Evolutionary conservation across 1,284 basidiomycete species (phyloP).

Genomic region (Hypsizygus ulmarius): DNA sequence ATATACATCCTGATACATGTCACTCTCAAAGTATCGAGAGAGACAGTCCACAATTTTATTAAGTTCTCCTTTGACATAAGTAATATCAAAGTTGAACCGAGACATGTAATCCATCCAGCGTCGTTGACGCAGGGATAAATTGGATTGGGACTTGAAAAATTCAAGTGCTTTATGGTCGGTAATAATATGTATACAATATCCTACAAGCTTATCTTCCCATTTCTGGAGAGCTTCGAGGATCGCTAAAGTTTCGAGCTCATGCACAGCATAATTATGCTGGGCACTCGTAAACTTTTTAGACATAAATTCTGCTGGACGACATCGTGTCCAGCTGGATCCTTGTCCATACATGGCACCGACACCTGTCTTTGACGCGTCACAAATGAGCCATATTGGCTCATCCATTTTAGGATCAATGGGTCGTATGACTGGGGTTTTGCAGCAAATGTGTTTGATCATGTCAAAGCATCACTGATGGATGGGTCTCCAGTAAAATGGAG

Average conservation of each 20-base stretch:
- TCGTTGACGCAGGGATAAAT: conserved; percentile 1
- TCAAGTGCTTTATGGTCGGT: conserved; percentile 9
- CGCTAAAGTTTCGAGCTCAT: conserved; percentile 4
- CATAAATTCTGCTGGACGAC: neutral
- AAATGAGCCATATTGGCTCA: neutral
- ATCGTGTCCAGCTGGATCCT: neutral
- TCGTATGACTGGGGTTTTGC: neutral
- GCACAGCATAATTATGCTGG: conserved; percentile 1
- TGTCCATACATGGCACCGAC: too few species aligned
- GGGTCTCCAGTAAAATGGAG: conserved; percentile 1
- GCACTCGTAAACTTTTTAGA: neutral
- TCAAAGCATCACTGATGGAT: neutral
- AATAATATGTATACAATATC: conserved; percentile 6
- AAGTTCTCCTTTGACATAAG: conserved; percentile 26
- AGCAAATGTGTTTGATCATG: conserved; percentile 5
- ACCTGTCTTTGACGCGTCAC: too few species aligned
- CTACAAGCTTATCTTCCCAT: conserved; percentile 6
- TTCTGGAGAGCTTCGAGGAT: conserved; percentile 6
- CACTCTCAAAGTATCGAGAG: conserved; percentile 27
- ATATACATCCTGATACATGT: conserved; percentile 17
- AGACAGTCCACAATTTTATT: conserved; percentile 32
- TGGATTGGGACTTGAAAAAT: conserved; percentile 8
- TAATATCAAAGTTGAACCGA: conserved; percentile 27
- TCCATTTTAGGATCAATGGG: neutral
- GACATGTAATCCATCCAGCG: conserved; percentile 30